Conservation (phyloP, 192 early-diverging fungal species). For the Nowakowskiella sp. region DNA sequence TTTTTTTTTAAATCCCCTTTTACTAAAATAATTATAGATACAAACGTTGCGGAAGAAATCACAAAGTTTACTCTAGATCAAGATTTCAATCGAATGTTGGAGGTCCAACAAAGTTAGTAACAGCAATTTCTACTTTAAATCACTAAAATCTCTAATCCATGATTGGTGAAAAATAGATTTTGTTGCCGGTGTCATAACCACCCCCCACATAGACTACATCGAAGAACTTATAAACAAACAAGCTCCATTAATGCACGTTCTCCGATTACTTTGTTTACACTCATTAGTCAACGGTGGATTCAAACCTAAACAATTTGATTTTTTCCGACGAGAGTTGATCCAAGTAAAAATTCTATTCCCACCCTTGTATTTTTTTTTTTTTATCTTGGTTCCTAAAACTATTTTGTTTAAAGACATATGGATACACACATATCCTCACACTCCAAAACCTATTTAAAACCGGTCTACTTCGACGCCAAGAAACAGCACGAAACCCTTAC, state of each 20-base stretch:
- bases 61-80: conserved; percentile 66
- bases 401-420: conserved; percentile 63
- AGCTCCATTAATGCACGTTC: conserved; percentile 56
- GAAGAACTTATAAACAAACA: conserved; percentile 82
- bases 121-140: neutral
- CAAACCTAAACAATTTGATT: conserved; percentile 76
- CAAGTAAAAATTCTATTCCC: conserved; percentile 39
- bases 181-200: conserved; percentile 60
- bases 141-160: conserved; percentile 18
- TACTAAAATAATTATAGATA: conserved; percentile 47
- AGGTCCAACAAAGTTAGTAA: conserved; percentile 78
- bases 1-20: no score
- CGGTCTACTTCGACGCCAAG: conserved; percentile 55
- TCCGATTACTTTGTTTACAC: conserved; percentile 79
- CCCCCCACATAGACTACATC: conserved; percentile 67
- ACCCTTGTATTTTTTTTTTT: conserved; percentile 2
- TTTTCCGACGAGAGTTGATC: conserved; percentile 72
- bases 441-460: conserved; percentile 65
- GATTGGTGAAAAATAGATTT: conserved; percentile 38
- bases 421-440: conserved; percentile 80
- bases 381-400: conserved; percentile 1
- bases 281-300: conserved; percentile 73
- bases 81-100: conserved; percentile 75
- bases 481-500: conserved; percentile 36
- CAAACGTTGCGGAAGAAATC: conserved; percentile 74